Evolutionary conservation across 208 protist genomes (phyloP).

Genomic region (Crithidia sp.): DNA sequence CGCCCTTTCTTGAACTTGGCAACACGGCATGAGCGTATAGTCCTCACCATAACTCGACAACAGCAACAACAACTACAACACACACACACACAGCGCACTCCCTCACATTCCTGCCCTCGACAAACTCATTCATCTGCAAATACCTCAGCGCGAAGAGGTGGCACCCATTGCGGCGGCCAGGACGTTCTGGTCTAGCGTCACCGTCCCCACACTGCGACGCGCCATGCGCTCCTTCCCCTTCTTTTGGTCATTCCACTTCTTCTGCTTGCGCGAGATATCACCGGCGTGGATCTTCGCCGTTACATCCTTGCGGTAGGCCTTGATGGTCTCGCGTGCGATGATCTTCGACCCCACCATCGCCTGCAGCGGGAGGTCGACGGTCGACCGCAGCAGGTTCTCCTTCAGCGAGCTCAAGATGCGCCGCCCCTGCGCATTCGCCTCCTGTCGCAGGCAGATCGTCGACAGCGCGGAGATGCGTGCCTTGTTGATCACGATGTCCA

Average conservation of each 20-base stretch:
- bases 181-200: constrained; percentile 93
- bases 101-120: too few relatives aligned
- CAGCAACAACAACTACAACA: too few relatives aligned
- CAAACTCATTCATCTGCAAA: too few relatives aligned
- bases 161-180: constrained; percentile 91
- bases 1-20: too few relatives aligned
- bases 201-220: constrained; percentile 87
- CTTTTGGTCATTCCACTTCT: constrained; percentile 97
- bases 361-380: constrained; percentile 94
- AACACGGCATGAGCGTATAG: too few relatives aligned
- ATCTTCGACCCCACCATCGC: constrained; percentile 89
- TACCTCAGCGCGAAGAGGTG: constrained; percentile 38
- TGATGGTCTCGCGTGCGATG: constrained; percentile 92
- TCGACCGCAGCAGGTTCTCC: constrained; percentile 85
- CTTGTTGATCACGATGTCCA: constrained; percentile 94
- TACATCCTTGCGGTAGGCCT: constrained; percentile 95
- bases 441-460: constrained; percentile 79
- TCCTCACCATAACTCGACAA: too few relatives aligned
- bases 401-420: constrained; percentile 87
- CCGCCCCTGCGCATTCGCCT: constrained; percentile 64
- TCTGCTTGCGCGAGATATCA: constrained; percentile 96
- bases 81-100: too few relatives aligned
- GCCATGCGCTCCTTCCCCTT: constrained; percentile 98
- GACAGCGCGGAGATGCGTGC: constrained; percentile 93
- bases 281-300: constrained; percentile 96